Evolutionary conservation across 2,329 filamentous ascomycete species (phyloP).

Genomic region (Ophiostoma ips): DNA sequence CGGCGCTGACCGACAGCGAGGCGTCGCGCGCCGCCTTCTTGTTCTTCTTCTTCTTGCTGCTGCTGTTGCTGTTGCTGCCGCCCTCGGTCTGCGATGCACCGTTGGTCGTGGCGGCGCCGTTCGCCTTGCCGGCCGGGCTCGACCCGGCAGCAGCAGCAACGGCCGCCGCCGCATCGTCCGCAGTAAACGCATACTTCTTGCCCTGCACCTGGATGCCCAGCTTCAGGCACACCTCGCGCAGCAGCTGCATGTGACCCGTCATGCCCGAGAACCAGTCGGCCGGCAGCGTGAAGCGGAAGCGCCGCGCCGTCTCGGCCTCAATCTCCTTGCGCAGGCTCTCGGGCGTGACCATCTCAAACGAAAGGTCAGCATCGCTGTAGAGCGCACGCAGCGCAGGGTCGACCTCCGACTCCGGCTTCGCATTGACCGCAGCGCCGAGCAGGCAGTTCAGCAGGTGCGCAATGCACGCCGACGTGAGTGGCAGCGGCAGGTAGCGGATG

Average conservation of each 20-base stretch:
- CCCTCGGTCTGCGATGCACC: constrained; percentile 27
- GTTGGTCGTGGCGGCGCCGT: constrained; percentile 21
- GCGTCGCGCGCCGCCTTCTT: constrained; percentile 44
- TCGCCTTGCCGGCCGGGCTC: constrained; percentile 10
- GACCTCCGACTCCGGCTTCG: constrained; percentile 63
- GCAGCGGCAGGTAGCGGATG: constrained; percentile 63
- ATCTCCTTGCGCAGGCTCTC: constrained; percentile 56
- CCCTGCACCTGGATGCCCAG: constrained; percentile 77
- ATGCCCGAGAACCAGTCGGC: constrained; percentile 52
- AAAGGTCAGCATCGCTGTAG: constrained; percentile 70
- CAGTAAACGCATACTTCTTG: constrained; percentile 58
- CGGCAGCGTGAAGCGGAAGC: constrained; percentile 65
- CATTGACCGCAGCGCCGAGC: constrained; percentile 61
- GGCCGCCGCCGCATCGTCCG: constrained; percentile 24
- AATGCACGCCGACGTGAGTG: constrained; percentile 66
- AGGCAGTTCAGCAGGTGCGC: constrained; percentile 90
- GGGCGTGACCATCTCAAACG: constrained; percentile 67
- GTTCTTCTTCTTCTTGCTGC: constrained; percentile 47
- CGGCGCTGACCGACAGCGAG: constrained; percentile 31
- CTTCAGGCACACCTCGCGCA: constrained; percentile 80
- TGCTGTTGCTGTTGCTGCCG: constrained; percentile 45
- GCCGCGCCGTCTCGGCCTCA: constrained; percentile 52
- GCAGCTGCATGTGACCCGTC: constrained; percentile 59
- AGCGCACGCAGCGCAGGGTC: constrained; percentile 60
- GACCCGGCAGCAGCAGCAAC: neutral